Conservation (phyloP, 371 early-diverging fungal genomes). For the Syncephalastrum sp. region DNA sequence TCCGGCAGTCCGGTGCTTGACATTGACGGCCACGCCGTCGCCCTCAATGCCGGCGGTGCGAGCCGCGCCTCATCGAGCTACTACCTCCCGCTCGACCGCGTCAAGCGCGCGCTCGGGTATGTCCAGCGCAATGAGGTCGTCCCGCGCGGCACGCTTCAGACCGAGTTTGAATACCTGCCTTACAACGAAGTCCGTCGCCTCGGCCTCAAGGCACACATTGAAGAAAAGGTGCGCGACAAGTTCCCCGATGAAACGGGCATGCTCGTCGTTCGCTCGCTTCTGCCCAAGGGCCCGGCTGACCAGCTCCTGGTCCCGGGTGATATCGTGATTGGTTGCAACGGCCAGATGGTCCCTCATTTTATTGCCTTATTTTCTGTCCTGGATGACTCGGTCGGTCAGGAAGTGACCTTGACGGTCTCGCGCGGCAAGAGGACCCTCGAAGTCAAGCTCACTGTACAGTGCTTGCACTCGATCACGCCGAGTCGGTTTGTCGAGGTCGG, state of each 20-base stretch:
- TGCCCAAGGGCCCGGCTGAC: conserved; percentile 72
- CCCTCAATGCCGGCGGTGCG: conserved; percentile 68
- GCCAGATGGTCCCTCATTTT: conserved; percentile 60
- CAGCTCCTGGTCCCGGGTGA: conserved; percentile 73
- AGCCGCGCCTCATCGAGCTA: conserved; percentile 56
- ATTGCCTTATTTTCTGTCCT: conserved; percentile 62
- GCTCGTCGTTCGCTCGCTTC: conserved; percentile 65
- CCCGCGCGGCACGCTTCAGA: conserved; percentile 78
- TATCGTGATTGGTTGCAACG: conserved; percentile 65
- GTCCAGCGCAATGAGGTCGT: conserved; percentile 57
- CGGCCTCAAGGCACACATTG: conserved; percentile 56
- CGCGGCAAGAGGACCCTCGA: conserved; percentile 63
- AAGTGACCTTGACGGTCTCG: conserved; percentile 60
- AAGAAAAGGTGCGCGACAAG: conserved; percentile 54
- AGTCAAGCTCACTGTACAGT: conserved; percentile 63
- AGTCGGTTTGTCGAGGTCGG: conserved; percentile 79
- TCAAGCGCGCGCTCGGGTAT: conserved; percentile 62
- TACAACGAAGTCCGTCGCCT: conserved; percentile 61
- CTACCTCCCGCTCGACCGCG: conserved; percentile 68
- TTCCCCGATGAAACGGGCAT: conserved; percentile 47
- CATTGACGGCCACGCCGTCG: conserved; percentile 68
- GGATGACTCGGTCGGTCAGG: conserved; percentile 68
- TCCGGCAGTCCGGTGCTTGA: conserved; percentile 71
- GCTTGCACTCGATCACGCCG: conserved; percentile 77
- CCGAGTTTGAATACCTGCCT: conserved; percentile 63